A percentile compares a stretch with the other conserved stretches of the same genome.
Evolutionary conservation across 805 yeast genomes (phyloP).

Genomic region (Kodamaea restingae): DNA sequence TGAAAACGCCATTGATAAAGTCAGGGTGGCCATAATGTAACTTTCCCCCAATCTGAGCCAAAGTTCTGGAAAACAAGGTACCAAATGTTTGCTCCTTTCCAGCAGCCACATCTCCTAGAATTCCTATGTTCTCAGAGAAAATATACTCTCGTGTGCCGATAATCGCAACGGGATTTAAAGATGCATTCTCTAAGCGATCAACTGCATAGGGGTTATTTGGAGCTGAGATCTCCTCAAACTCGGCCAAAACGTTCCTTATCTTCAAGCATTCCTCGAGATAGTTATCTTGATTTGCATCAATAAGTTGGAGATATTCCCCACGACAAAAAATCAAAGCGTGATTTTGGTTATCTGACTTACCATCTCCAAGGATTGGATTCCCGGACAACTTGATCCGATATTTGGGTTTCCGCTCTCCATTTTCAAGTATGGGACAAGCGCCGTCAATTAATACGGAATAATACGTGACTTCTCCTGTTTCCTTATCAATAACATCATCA

Average conservation of each 20-base stretch:
- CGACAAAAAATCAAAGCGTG: slow-evolving; percentile 70
- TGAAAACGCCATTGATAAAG: slow-evolving; percentile 66
- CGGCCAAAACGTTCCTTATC: slow-evolving; percentile 69
- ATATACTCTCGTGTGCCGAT: slow-evolving; percentile 82
- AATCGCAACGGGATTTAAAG: slow-evolving; percentile 64
- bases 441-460: slow-evolving; percentile 72
- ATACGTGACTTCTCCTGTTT: slow-evolving; percentile 42
- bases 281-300: slow-evolving; percentile 83
- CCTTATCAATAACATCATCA: slow-evolving; percentile 46
- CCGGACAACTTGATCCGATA: slow-evolving; percentile 68
- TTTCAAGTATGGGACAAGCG: slow-evolving; percentile 53
- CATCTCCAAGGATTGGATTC: slow-evolving; percentile 80
- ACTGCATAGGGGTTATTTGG: slow-evolving; percentile 13
- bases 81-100: slow-evolving; percentile 89
- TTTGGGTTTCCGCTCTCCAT: slow-evolving; percentile 45
- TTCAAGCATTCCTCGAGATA: slow-evolving; percentile 79
- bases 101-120: slow-evolving; percentile 82
- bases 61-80: slow-evolving; percentile 75
- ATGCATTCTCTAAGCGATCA: slow-evolving; percentile 16
- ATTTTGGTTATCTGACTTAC: slow-evolving; percentile 81
- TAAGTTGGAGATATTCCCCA: slow-evolving; percentile 76
- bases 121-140: slow-evolving; percentile 78
- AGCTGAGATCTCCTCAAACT: slow-evolving; percentile 56
- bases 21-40: slow-evolving; percentile 88
- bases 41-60: slow-evolving; percentile 79